Base-by-base conservation (phyloP, 441 rosid species). In the Macaranga tanarius region DNA sequence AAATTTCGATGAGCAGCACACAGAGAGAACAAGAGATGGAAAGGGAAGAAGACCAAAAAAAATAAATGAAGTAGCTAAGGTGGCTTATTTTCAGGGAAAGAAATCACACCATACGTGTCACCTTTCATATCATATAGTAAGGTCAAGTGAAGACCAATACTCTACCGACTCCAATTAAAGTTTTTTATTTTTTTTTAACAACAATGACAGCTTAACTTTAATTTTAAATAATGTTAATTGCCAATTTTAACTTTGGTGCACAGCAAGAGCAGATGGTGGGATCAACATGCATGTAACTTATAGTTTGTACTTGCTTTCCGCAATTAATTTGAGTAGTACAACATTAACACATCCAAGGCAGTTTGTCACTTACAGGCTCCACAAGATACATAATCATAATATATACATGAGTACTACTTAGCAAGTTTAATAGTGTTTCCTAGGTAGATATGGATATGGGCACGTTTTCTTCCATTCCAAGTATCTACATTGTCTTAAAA, bases 401-500 rank as follows among this genome's bases (percentile, higher is more conserved):
- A 11, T 15, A 13, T 55, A 22, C 2, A 5, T 55, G 22, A 15
- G 10, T 22, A 28, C 58, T 13, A 16, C 19, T 2, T 48, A 5
- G 9, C 5, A 45, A 20, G 2, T 44, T 45, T 8, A 7, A 13
- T 28, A 59, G 9, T 4, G 31, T 48, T 28, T 48, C 13, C 23
- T 28, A 23, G 2, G 4, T 4, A 40, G 25, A 45, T 34, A 22
- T 44, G 13, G 13, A 22, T 12, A 34, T 34, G 38, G 12, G 4
- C 0, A 11, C 42, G 12, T 17, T 4, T 23, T 9, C 6, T 13
- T 57, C 7, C 62, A 23, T 3, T 50, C 60, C 50, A 23, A 16
- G 64, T 31, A 44, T 58, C 63, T 58, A 60, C 55, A 70, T 70
- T 56, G 54, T 23, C 20, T 67, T 31, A 31, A 34, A 38, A 40